Conservation (phyloP, 192 early-diverging fungal genomes). For the Geranomyces michiganensis region DNA sequence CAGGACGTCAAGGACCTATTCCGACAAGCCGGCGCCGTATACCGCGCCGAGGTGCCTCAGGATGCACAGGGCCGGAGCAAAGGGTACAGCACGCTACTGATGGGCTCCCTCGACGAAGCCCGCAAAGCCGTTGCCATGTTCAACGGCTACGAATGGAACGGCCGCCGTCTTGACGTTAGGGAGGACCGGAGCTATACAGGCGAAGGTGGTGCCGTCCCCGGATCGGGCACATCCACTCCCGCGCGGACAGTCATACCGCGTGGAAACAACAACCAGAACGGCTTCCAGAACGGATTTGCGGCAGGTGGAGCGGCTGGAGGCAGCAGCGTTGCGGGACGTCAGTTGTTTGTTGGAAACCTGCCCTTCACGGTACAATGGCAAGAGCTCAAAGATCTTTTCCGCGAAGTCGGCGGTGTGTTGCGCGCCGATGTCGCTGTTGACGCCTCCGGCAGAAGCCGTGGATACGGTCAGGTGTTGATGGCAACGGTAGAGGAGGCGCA, state of each 20-base stretch:
- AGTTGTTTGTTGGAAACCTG: slow-evolving; percentile 79
- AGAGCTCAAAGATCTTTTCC: slow-evolving; percentile 81
- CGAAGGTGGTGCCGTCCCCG: background rate
- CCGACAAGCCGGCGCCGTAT: slow-evolving; percentile 67
- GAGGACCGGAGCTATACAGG: slow-evolving; percentile 54
- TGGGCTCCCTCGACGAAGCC: slow-evolving; percentile 69
- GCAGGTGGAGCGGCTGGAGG: background rate
- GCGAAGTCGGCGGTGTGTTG: slow-evolving; percentile 65
- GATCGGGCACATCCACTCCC: background rate
- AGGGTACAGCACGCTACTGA: slow-evolving; percentile 73
- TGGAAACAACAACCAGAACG: too few relatives aligned
- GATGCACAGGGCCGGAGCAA: slow-evolving; percentile 63
- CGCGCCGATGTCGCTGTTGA: slow-evolving; percentile 70
- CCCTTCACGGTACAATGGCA: slow-evolving; percentile 79
- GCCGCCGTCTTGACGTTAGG: slow-evolving; percentile 72
- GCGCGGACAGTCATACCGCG: background rate
- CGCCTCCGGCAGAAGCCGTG: slow-evolving; percentile 67
- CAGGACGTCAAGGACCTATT: slow-evolving; percentile 65
- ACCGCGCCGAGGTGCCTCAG: slow-evolving; percentile 65
- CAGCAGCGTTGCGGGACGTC: slow-evolving; percentile 36
- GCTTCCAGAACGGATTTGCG: too few relatives aligned
- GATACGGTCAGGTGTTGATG: slow-evolving; percentile 74
- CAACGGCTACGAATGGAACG: slow-evolving; percentile 71
- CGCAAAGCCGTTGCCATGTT: slow-evolving; percentile 68
- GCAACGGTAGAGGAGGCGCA: slow-evolving; percentile 51